A percentile compares a stretch with the other conserved stretches of the same genome.
Evolutionary conservation across 129 eudicot species (phyloP).

Genomic region (Lactuca sativa): DNA sequence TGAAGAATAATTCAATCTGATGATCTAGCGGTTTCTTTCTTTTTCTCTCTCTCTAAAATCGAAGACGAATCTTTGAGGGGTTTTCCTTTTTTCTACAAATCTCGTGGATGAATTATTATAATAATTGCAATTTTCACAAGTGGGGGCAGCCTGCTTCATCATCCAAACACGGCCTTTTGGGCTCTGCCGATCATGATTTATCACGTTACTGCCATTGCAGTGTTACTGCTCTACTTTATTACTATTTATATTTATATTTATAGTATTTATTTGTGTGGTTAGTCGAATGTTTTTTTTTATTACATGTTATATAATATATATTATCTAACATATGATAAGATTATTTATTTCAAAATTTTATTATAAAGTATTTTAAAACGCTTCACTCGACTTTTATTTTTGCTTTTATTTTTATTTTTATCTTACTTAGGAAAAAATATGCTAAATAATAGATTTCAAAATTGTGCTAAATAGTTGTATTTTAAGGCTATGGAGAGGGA

Average conservation of each 20-base stretch:
- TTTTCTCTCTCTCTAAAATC: slow-evolving; percentile 7
- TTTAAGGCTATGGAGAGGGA: no score
- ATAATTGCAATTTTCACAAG: slow-evolving; percentile 3
- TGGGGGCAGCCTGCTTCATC: slow-evolving; percentile 10
- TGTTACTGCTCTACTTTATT: not conserved
- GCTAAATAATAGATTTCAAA: no score
- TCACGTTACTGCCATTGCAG: slow-evolving; percentile 12
- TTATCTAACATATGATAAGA: no score
- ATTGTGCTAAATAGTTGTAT: no score
- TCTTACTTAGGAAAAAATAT: no score
- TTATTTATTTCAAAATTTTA: no score
- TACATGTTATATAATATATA: no score
- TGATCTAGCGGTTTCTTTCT: slow-evolving; percentile 15
- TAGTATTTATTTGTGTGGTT: no score
- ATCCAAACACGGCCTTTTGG: slow-evolving; percentile 33
- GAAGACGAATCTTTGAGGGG: slow-evolving; percentile 20
- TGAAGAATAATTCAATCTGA: slow-evolving; percentile 19
- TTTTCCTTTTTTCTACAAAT: slow-evolving; percentile 11
- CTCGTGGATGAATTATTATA: slow-evolving; percentile 23
- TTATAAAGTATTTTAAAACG: no score
- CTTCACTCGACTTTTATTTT: no score
- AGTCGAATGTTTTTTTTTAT: no score
- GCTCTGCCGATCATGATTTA: slow-evolving; percentile 14
- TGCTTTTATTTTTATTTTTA: no score
- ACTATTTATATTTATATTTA: not conserved